Evolutionary conservation across 1,139 yeast species (phyloP), one percentile per base, ranked within the genome.

Genomic region (Nakaseomyces nivariensis): DNA sequence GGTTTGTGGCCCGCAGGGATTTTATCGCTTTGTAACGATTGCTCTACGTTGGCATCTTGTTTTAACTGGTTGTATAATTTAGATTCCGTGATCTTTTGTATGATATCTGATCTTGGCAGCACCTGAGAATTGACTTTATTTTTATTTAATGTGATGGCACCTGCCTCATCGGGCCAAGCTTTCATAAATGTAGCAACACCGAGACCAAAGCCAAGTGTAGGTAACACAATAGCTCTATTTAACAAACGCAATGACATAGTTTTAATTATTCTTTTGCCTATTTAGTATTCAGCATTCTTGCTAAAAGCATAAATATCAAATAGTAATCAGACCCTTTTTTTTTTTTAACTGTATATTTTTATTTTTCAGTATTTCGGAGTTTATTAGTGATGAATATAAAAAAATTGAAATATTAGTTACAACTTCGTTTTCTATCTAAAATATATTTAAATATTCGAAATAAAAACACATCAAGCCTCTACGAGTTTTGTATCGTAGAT

Each of bases 1-100:
- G 64, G 60, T 44, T 75, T 77, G 61, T 84, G 89, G 27, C 80
- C 81, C 45, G 69, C 71, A 0, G 92, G 90, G 37, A 84, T 74
- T 29, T 72, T 63, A 13, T 62, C 61, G 45, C 67, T 63, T 49
- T 62, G 67, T 13, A 54, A 49, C 17, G 50, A 34, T 25, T 60
- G 62, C 22, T 54, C 51, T 5, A 56, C 50, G 32, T 51, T 46
- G 1, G 51, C 50, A 47, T 59, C 55, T 2, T 48, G 34, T 22
- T 48, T 33, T 27, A 61, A 49, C 13, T 45, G 41, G 5, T 53
- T 47, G 46, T 57, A 61, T n/a, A 56, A 38, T 2, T 49, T 49
- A 32, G 52, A 48, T 11, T 48, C 37, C 5, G 52, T 37, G 13
- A 65, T 53, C 32, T 56, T 53, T 1, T 56, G 51, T 31, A 64